Evolutionary conservation across 306 rosid species (phyloP), one percentile per base, ranked within the genome.

Genomic region (Cicer pinnatifidum): DNA sequence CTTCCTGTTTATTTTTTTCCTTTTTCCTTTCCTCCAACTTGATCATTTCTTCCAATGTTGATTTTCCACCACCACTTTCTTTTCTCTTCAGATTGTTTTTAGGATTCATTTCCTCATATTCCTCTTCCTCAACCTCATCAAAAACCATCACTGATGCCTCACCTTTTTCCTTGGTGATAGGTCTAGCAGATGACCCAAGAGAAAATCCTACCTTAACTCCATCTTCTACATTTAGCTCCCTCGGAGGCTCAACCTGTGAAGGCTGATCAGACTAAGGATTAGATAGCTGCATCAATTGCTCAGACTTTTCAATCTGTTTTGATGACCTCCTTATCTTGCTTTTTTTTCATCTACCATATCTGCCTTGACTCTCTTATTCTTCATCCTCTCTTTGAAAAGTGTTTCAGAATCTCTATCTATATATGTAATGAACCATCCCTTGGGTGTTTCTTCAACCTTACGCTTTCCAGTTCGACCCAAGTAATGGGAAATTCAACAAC

Each of bases 261-360:
- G 80, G 79, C 43, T 78, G 85, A 68, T 78, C 81, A 47, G 83
- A 44, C 38, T 63, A 90, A 11, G 51, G 8, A 37, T 38, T 62
- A 72, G 82, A 53, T 5, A 77, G 86, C 75, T 80, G 79, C 50
- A 79, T 78, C 65, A 28, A 58, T 68, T 77, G 85, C 68, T 58
- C 82, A 10, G 93, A 95, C 66, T 76, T 85, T 87, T 92, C 92
- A 60, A 92, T 90, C 79, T 92, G 92, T 81, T 74, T 90, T 81
- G n/a, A 40, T 84, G 74, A 89, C 89, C 85, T 87, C 95, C 80
- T 85, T 87, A 84, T 89, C 95, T 74, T 89, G 95, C 88, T 86
- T 92, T 85, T 89, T 89, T 89, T 79, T 92, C 97, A 17, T 92
- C 92, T 1, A 56, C 97, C 84, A 89, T 52, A 83, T 92, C 92